Base-by-base conservation (phyloP, 306 rosid species). In the Datisca glomerata region DNA sequence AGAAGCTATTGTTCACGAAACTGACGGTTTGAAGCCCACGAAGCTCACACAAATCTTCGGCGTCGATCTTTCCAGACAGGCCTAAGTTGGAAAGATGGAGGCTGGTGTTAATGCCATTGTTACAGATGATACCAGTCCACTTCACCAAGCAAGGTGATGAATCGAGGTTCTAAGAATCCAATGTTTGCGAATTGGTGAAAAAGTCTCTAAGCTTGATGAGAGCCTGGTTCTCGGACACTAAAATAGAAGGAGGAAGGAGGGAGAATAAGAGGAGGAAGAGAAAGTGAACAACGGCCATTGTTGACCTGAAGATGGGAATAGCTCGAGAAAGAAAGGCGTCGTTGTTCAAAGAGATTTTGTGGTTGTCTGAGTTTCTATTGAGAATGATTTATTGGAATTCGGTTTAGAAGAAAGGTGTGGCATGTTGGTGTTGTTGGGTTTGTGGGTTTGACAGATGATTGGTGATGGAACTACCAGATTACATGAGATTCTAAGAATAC, bases 271-370 rank as follows among this genome's bases (percentile, higher is more conserved):
- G 18, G 29, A 39, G 9, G 50, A 21, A 19, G 24, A 40, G 25
- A 20, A 2, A 19, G 39, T 54, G 76, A 78, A 73, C 75, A 78
- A 78, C 85, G 83, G 74, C 83, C 96, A 86, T 81, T 54, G 73
- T 67, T 20, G 56, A 47, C 52, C 57, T 65, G 61, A 74, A 45
- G 2, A n/a, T n/a, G n/a, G 51, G 51, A 31, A 47, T 15, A 55
- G 24, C 44, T 49, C 71, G 59, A 67, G 67, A 19, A 51, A 69
- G 66, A 65, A 75, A 75, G 66, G 72, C 64, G 61, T 83, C 86
- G 91, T 80, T 70, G 94, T 62, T 68, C 73, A 79, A 60, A 70
- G 67, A 61, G 63, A 38, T 17, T 46, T 47, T 29, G 40, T 32
- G 60, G 57, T 53, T 60, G 28, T 39, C 43, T 12, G 46, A 13